phyloP scores from a whole-genome alignment of 805 yeast genomes.

The Ogataea sp. region DNA sequence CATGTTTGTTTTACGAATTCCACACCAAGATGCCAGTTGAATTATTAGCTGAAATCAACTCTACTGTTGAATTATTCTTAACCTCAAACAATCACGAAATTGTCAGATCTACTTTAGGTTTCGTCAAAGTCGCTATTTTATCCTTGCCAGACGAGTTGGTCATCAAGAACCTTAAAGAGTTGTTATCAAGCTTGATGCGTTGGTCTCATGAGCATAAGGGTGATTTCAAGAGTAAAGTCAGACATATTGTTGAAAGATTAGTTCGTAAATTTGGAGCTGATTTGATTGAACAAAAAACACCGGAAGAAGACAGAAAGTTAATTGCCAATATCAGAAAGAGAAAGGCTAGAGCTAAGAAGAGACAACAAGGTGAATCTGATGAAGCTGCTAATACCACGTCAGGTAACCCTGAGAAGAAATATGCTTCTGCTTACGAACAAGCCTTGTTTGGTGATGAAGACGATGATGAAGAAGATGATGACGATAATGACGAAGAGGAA shows the following conservation, averaged over 20 bases:
- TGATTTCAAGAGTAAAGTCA: slow-evolving; percentile 87
- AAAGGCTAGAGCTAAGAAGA: slow-evolving; percentile 76
- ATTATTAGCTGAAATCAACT: slow-evolving; percentile 63
- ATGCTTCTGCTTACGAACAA: slow-evolving; percentile 85
- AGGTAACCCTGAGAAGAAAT: slow-evolving; percentile 26
- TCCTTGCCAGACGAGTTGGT: slow-evolving; percentile 75
- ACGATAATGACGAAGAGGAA: slow-evolving; percentile 20
- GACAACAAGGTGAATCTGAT: slow-evolving; percentile 33
- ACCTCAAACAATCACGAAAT: slow-evolving; percentile 90
- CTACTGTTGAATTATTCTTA: slow-evolving; percentile 83
- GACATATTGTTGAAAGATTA: slow-evolving; percentile 87
- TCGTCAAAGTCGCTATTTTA: slow-evolving; percentile 81
- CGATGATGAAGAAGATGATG: slow-evolving; percentile 45
- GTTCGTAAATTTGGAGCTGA: slow-evolving; percentile 89
- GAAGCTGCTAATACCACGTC: slow-evolving; percentile 8
- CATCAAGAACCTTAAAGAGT: slow-evolving; percentile 51
- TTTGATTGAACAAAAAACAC: slow-evolving; percentile 72
- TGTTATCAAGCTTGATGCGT: slow-evolving; percentile 67
- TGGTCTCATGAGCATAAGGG: slow-evolving; percentile 97
- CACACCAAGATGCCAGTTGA: slow-evolving; percentile 53
- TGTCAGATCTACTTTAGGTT: slow-evolving; percentile 90
- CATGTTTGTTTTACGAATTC: slow-evolving; percentile 83
- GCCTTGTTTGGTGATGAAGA: slow-evolving; percentile 76
- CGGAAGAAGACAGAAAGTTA: slow-evolving; percentile 82
- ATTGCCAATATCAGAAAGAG: slow-evolving; percentile 80